Conservation (phyloP, 345 rosid genomes). For the Sisymbrium altissimum region DNA sequence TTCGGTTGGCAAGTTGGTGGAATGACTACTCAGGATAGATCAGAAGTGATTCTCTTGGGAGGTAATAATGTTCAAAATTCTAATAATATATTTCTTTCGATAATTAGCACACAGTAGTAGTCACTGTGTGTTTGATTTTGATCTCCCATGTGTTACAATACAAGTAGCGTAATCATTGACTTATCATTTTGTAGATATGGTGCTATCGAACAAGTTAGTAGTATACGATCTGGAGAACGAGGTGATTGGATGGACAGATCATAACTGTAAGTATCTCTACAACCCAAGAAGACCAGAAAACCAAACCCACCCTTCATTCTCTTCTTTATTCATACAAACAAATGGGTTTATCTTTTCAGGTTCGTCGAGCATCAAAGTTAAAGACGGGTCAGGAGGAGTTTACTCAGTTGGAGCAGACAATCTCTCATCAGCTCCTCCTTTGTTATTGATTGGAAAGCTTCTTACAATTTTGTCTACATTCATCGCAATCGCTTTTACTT, state of each 20-base stretch:
- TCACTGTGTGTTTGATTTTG: background rate
- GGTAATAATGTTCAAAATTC: conserved; percentile 45
- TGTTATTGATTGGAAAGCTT: conserved; percentile 12
- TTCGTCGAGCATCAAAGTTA: conserved; percentile 68
- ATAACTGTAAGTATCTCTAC: conserved; percentile 67
- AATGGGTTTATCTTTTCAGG: conserved; percentile 36
- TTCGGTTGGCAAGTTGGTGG: conserved; percentile 77
- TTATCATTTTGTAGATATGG: conserved; percentile 57
- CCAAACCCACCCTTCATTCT: background rate
- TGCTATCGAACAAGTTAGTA: conserved; percentile 77
- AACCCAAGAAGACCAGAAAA: background rate
- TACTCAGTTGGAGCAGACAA: conserved; percentile 52
- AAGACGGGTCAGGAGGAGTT: conserved; percentile 44
- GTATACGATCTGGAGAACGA: conserved; percentile 70
- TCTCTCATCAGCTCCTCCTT: conserved; percentile 40
- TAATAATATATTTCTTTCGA: background rate
- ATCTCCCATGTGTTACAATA: background rate
- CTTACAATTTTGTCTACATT: conserved; percentile 35
- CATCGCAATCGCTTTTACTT: conserved; percentile 30
- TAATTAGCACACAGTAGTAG: background rate
- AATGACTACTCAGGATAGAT: conserved; percentile 53
- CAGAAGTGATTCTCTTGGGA: conserved; percentile 71
- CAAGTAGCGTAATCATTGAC: background rate
- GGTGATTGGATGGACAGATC: conserved; percentile 77
- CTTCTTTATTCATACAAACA: background rate